Percentiles rank a stretch among this genome's conserved stretches.
Conservation (phyloP, 768 basidiomycete genomes). For the Suillus spraguei region DNA sequence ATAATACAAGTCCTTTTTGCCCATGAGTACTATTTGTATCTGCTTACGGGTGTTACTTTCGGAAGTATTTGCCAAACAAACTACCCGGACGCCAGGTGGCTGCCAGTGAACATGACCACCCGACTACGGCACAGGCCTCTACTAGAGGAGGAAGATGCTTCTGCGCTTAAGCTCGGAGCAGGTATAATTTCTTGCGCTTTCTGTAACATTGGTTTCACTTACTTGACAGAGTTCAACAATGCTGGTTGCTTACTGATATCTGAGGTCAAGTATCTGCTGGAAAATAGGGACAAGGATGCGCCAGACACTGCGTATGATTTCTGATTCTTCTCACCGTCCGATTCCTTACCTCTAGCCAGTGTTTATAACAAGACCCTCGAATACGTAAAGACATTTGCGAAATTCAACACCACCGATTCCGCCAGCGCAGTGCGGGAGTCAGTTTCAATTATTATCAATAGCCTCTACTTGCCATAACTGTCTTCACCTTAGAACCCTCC, state of each 20-base stretch:
- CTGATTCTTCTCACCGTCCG: background rate
- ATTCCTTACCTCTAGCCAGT: slow-evolving; percentile 39
- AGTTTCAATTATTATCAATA: slow-evolving; percentile 27
- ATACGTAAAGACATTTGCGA: slow-evolving; percentile 89
- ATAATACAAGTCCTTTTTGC: slow-evolving; percentile 31
- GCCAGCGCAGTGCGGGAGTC: slow-evolving; percentile 88
- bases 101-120: slow-evolving; percentile 45
- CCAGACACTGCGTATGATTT: slow-evolving; percentile 79
- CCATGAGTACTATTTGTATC: slow-evolving; percentile 15
- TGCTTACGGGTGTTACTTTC: slow-evolving; percentile 25
- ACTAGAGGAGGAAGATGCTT: slow-evolving; percentile 84
- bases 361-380: slow-evolving; percentile 94
- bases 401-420: slow-evolving; percentile 85
- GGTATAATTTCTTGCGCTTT: slow-evolving; percentile 40
- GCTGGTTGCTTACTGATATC: slow-evolving; percentile 90
- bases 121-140: slow-evolving; percentile 65
- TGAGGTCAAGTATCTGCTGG: slow-evolving; percentile 88
- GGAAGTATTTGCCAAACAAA: slow-evolving; percentile 37
- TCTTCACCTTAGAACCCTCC: slow-evolving; percentile 57
- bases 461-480: slow-evolving; percentile 7
- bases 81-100: slow-evolving; percentile 38
- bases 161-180: slow-evolving; percentile 78
- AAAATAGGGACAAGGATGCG: slow-evolving; percentile 85
- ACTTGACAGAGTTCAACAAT: slow-evolving; percentile 78
- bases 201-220: background rate